These are phyloP conservation scores for Sugiyamaella japonica DNA, from an alignment of 1,139 yeast species.

Conservation along the genomic window DNA sequence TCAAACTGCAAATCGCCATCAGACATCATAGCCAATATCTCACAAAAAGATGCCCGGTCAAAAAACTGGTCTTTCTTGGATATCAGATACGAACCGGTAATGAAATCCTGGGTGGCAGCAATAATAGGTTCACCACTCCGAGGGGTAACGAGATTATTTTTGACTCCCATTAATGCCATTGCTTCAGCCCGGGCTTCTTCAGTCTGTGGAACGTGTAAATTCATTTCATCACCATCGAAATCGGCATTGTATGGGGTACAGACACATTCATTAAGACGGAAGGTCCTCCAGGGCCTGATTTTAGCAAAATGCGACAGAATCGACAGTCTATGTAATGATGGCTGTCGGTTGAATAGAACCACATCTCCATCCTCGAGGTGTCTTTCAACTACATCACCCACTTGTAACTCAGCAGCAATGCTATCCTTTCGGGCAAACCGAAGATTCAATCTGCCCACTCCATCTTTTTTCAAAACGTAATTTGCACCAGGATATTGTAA, in stretches of 20 bases:
- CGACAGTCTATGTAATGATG: constrained; percentile 91
- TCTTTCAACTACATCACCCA: constrained; percentile 97
- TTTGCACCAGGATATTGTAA: constrained; percentile 95
- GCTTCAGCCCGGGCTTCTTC: constrained; percentile 99
- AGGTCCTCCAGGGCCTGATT: constrained; percentile 97
- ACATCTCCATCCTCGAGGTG: constrained; percentile 97
- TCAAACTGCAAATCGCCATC: constrained; percentile 89
- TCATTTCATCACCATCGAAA: constrained; percentile 99
- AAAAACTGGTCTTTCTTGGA: constrained; percentile 92
- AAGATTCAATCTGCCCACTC: constrained; percentile 81
- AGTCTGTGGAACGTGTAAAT: constrained; percentile 97
- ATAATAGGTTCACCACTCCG: constrained; percentile 98
- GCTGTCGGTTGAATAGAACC: constrained; percentile 95
- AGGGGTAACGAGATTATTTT: constrained; percentile 90
- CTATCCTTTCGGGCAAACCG: constrained; percentile 83
- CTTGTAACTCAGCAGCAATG: constrained; percentile 70
- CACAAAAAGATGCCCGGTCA: constrained; percentile 82
- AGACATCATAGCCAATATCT: constrained; percentile 90
- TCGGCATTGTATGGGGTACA: constrained; percentile 99
- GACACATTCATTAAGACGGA: constrained; percentile 96
- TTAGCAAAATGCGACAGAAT: constrained; percentile 95
- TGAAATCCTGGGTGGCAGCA: constrained; percentile 99
- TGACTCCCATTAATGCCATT: constrained; percentile 96
- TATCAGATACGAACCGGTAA: constrained; percentile 90
- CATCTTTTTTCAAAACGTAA: constrained; percentile 79